Evolutionary conservation across 1,139 yeast species (phyloP).

Genomic region (Debaryomyces subglobosus): DNA sequence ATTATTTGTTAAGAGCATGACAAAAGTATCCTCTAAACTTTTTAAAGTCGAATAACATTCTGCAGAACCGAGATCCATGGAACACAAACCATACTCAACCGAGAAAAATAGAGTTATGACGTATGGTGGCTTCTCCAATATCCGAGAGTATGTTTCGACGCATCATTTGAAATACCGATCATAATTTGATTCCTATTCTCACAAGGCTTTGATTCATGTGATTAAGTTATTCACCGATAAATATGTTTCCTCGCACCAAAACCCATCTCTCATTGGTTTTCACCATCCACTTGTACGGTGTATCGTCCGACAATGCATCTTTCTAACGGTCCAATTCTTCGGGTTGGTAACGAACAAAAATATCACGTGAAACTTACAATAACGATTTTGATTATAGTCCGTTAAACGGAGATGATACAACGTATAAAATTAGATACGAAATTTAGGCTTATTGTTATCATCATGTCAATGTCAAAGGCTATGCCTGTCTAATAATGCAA

Average conservation of each 20-base stretch:
- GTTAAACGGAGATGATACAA: conserved; percentile 5
- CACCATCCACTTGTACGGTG: background rate
- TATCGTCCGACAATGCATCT: background rate
- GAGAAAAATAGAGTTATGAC: background rate
- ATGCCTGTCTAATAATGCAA: conserved; percentile 2
- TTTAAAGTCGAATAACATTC: background rate
- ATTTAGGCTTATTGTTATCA: background rate
- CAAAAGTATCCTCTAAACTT: background rate
- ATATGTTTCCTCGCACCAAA: background rate
- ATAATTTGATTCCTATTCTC: background rate
- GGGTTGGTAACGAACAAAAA: background rate
- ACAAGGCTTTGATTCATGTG: background rate
- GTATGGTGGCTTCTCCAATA: background rate
- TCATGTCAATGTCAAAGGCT: conserved; percentile 3
- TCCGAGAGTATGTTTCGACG: background rate
- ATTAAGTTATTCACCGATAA: background rate
- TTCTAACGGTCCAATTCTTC: background rate
- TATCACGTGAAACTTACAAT: conserved; percentile 4
- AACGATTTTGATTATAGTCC: background rate
- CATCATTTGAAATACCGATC: background rate
- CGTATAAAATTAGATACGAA: conserved; percentile 1
- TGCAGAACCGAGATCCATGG: background rate
- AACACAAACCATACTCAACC: background rate
- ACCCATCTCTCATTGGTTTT: background rate
- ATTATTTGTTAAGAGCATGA: background rate